Base-by-base conservation (phyloP, 768 basidiomycete genomes). In the Boletus vermiculosoides region DNA sequence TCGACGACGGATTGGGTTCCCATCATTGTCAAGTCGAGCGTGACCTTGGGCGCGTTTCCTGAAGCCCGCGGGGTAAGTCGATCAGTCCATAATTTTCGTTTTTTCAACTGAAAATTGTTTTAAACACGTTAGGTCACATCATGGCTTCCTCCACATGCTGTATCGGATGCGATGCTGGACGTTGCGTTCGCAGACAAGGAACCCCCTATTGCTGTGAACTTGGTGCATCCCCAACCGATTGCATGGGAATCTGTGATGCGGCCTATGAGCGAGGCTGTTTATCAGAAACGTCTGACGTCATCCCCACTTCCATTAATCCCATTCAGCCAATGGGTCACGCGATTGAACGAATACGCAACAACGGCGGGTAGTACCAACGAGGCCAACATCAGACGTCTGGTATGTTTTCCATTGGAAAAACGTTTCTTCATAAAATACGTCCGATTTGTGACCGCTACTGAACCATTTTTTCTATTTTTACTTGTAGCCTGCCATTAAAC, bases 1-100 rank as follows among this genome's bases (percentile, higher is more conserved):
- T 69, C 67, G 37, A 71, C 67, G 1, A 62, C 68, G 2, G 70
- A 74, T 34, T 76, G 76, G 73, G 62, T 78, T 22, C 73, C 77
- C 11, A 63, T 66, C 30, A 67, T 78, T 8, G 63, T 77, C 30
- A 71, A 72, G 55, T 76, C 76, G 5, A 71, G 70, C 45, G 45
- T 74, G 12, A 45, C 59, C 1, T 45, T 77, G 25, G 69, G 66
- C 1, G 66, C 47, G 5, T 62, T 77, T 39, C 74, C 74, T 0
- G 64, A 71, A 10, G 66, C 65, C 9, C 47, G 50, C n/a, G 69
- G 71, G 48, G 71, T 70, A 33, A 58, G 74, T 40, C 15, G 8
- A 39, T 62, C 10, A 13, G 22, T 31, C 28, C 18, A 10, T 39
- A 7, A 10, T 18, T n/a, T n/a, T n/a, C 9, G 4, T 4, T 13